A percentile compares a stretch with the other conserved stretches of the same genome.
These are phyloP conservation scores for Acacia crassicarpa DNA, from an alignment of 306 rosid genomes.

Conservation along the genomic window DNA sequence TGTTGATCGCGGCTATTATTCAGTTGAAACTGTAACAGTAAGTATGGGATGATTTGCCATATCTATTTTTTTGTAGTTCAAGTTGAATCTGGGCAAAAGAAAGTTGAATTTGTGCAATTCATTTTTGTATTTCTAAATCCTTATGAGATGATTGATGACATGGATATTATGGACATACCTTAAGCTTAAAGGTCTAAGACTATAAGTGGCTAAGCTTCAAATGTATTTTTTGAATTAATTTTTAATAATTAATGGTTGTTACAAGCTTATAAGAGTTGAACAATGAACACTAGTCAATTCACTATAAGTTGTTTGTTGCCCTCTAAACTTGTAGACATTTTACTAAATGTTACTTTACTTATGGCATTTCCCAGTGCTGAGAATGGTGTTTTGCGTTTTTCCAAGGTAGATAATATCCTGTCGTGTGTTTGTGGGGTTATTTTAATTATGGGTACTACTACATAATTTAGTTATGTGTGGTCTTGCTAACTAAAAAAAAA, in stretches of 20 bases:
- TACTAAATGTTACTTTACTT: background rate
- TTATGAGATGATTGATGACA: conserved; percentile 12
- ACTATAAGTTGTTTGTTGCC: background rate
- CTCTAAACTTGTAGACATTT: background rate
- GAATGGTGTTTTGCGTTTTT: conserved; percentile 1
- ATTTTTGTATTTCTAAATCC: background rate
- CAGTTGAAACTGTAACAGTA: conserved; percentile 95
- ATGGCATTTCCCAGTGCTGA: background rate
- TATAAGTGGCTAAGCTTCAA: background rate
- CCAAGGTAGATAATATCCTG: background rate
- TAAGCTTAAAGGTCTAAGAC: background rate
- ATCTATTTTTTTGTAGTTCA: background rate
- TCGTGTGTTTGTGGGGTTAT: conserved; percentile 17
- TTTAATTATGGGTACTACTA: background rate
- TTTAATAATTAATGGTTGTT: conserved; percentile 3
- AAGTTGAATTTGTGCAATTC: background rate
- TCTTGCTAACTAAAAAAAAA: background rate
- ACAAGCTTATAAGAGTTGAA: conserved; percentile 4
- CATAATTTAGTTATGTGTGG: conserved; percentile 3
- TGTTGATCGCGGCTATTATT: conserved; percentile 97
- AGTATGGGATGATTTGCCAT: conserved; percentile 34
- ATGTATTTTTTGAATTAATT: background rate
- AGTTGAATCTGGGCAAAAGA: background rate
- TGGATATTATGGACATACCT: conserved; percentile 6
- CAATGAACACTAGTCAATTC: background rate